phyloP scores from a whole-genome alignment of 495 filamentous ascomycete species.

The Aeminium ludgeri region DNA sequence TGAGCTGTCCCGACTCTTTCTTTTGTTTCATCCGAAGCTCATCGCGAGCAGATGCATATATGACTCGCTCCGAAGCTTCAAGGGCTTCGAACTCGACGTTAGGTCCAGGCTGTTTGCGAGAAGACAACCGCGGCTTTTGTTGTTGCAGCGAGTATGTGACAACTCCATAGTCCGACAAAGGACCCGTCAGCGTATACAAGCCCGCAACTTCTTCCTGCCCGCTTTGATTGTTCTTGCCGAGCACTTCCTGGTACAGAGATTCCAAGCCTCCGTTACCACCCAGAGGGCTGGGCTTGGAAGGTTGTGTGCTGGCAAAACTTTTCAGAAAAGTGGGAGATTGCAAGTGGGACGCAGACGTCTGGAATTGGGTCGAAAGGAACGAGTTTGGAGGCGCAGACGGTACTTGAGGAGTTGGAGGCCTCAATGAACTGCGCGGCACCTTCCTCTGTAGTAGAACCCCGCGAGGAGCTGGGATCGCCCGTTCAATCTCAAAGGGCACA shows the following conservation, averaged over 20 bases:
- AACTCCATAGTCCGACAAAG: slow-evolving; percentile 73
- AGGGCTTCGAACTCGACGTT: slow-evolving; percentile 32
- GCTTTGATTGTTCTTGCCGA: neutral
- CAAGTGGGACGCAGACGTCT: slow-evolving; percentile 20
- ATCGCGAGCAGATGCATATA: slow-evolving; percentile 52
- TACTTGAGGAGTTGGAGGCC: slow-evolving; percentile 21
- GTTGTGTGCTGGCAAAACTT: slow-evolving; percentile 6
- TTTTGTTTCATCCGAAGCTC: slow-evolving; percentile 28
- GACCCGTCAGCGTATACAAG: slow-evolving; percentile 73
- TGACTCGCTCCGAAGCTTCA: slow-evolving; percentile 55
- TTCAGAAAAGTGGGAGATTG: slow-evolving; percentile 9
- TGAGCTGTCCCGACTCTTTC: slow-evolving; percentile 31
- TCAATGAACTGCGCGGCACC: neutral
- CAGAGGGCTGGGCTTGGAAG: slow-evolving; percentile 2
- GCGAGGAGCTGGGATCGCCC: slow-evolving; percentile 60
- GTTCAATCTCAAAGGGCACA: slow-evolving; percentile 85
- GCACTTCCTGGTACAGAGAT: slow-evolving; percentile 7
- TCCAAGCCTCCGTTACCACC: slow-evolving; percentile 1
- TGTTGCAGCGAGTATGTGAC: slow-evolving; percentile 32
- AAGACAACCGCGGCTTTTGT: slow-evolving; percentile 8
- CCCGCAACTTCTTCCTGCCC: slow-evolving; percentile 27
- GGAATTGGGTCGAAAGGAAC: slow-evolving; percentile 47
- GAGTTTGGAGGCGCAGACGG: slow-evolving; percentile 55
- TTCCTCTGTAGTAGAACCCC: slow-evolving; percentile 79
- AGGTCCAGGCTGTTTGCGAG: slow-evolving; percentile 2